These are phyloP conservation scores for Euphorbia tirucalli DNA, from an alignment of 345 rosid genomes.

Conservation along the genomic window DNA sequence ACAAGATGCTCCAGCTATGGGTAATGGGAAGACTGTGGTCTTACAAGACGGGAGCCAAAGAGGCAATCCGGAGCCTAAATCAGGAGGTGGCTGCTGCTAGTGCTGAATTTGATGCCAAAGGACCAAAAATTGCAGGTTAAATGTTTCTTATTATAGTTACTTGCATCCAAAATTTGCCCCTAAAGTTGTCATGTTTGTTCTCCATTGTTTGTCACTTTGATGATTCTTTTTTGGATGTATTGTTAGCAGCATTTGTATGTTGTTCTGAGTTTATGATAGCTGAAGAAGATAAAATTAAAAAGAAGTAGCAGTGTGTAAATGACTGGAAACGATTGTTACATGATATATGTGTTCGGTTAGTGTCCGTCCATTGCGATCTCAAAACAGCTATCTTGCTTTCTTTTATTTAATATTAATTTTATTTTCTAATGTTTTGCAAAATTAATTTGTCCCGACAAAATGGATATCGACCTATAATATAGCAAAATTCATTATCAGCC, in stretches of 20 bases:
- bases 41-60: conserved; percentile 33
- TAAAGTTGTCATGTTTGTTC: conserved; percentile 9
- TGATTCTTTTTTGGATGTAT: conserved; percentile 24
- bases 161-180: conserved; percentile 9
- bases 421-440: too few species aligned
- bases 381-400: too few species aligned
- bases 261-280: conserved; percentile 19
- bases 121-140: background rate
- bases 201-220: conserved; percentile 26
- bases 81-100: conserved; percentile 66
- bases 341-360: background rate
- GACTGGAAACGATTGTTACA: background rate
- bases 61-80: conserved; percentile 33
- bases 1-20: conserved; percentile 55
- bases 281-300: conserved; percentile 23
- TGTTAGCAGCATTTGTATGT: conserved; percentile 2
- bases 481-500: too few species aligned
- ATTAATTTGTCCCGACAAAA: too few species aligned
- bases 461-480: too few species aligned
- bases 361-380: too few species aligned
- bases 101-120: conserved; percentile 31
- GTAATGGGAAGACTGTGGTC: conserved; percentile 72
- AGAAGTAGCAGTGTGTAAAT: conserved; percentile 27
- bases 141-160: conserved; percentile 5
- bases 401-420: too few species aligned